These are phyloP conservation scores for Ceratocystis diversiconidia DNA, from an alignment of 2,329 filamentous ascomycete species.

Conservation along the genomic window DNA sequence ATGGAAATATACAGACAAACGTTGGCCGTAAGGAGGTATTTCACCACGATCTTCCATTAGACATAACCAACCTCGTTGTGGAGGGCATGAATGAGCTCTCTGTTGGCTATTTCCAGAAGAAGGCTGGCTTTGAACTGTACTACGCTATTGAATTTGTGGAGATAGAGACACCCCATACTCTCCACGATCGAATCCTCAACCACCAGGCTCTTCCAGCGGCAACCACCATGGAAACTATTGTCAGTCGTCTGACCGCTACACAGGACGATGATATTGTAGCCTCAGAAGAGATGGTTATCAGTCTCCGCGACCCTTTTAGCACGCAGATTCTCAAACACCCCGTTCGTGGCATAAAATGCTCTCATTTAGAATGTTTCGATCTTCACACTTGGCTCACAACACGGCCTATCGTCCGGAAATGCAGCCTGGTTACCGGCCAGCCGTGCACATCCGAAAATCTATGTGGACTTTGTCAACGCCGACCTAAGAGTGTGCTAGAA, in stretches of 20 bases:
- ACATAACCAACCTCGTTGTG: slow-evolving; percentile 49
- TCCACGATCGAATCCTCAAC: slow-evolving; percentile 29
- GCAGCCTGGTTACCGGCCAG: slow-evolving; percentile 19
- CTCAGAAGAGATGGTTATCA: slow-evolving; percentile 46
- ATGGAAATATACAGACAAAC: slow-evolving; percentile 19
- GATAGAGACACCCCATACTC: slow-evolving; percentile 33
- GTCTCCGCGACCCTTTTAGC: slow-evolving; percentile 54
- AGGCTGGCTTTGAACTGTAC: slow-evolving; percentile 21
- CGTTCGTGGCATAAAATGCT: slow-evolving; percentile 54
- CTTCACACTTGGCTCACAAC: slow-evolving; percentile 65
- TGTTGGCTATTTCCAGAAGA: slow-evolving; percentile 31
- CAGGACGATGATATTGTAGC: slow-evolving; percentile 10
- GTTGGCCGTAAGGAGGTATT: slow-evolving; percentile 56
- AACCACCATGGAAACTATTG: background rate
- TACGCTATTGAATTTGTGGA: slow-evolving; percentile 58
- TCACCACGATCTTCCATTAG: slow-evolving; percentile 60
- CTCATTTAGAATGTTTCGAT: slow-evolving; percentile 81
- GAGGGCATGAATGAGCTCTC: slow-evolving; percentile 48
- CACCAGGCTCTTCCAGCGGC: slow-evolving; percentile 28
- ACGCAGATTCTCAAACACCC: slow-evolving; percentile 52
- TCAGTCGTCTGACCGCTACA: background rate
- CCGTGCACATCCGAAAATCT: background rate
- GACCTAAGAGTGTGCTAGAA: background rate
- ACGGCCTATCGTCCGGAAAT: slow-evolving; percentile 35
- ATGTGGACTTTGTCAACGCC: background rate